A percentile compares a stretch with the other conserved stretches of the same genome.
Conservation (phyloP, 2,329 filamentous ascomycete species). For the Penicillium digitatum region DNA sequence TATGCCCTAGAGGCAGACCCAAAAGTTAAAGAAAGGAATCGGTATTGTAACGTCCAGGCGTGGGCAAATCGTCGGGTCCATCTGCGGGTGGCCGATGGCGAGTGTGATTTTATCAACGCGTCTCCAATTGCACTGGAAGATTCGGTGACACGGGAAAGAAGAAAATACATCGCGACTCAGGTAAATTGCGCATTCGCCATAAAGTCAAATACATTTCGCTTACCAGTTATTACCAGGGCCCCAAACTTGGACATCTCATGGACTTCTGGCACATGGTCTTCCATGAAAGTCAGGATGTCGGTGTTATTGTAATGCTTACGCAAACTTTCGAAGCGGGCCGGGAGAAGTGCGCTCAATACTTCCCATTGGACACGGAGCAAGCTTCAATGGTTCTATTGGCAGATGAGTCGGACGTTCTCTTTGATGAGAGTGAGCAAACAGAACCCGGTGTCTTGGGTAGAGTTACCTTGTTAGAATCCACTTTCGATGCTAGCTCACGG, state of each 20-base stretch:
- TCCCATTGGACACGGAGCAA: constrained; percentile 58
- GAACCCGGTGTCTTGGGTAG: constrained; percentile 63
- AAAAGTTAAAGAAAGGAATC: constrained; percentile 63
- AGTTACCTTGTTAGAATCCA: constrained; percentile 58
- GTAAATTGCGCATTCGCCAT: constrained; percentile 32
- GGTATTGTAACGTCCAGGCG: constrained; percentile 85
- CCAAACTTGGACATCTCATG: constrained; percentile 68
- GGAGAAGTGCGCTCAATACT: constrained; percentile 89
- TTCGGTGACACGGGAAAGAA: constrained; percentile 44
- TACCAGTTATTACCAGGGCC: constrained; percentile 56
- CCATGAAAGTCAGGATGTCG: constrained; percentile 69
- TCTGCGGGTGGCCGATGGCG: constrained; percentile 69
- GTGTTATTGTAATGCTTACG: constrained; percentile 91
- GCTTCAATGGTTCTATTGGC: constrained; percentile 45
- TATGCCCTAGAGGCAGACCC: constrained; percentile 58
- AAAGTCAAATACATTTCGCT: background rate
- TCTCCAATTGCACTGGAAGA: constrained; percentile 62
- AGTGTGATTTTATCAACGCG: constrained; percentile 78
- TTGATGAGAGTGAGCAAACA: constrained; percentile 62
- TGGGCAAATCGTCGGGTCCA: constrained; percentile 83
- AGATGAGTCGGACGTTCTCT: constrained; percentile 36
- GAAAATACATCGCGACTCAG: constrained; percentile 85
- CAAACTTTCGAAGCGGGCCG: constrained; percentile 72
- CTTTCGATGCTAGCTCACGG: constrained; percentile 54
- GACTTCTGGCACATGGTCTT: constrained; percentile 97